A percentile compares a stretch with the other conserved stretches of the same genome.
phyloP scores from a whole-genome alignment of 495 filamentous ascomycete species.

The Aspergillus nidulans region DNA sequence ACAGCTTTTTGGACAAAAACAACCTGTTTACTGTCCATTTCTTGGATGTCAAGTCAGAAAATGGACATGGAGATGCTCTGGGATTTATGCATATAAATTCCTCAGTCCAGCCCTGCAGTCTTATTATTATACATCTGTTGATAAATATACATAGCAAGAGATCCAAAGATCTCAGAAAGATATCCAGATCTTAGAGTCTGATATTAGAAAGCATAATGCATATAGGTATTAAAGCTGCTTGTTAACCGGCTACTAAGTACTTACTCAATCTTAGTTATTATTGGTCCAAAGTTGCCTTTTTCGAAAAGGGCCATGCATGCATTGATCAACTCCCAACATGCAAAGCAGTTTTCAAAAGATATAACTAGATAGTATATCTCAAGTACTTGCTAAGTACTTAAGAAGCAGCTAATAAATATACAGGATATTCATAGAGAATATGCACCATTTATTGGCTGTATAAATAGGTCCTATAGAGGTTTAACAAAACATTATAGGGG shows the following conservation, averaged over 20 bases:
- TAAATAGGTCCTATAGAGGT: background rate
- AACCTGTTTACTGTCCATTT: background rate
- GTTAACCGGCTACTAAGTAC: too few species aligned
- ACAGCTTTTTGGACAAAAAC: background rate
- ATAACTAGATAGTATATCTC: background rate
- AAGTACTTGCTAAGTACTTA: background rate
- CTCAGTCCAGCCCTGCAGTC: background rate
- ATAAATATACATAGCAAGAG: background rate
- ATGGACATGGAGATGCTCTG: conserved; percentile 11
- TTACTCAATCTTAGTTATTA: conserved; percentile 8
- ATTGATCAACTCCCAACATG: conserved; percentile 4
- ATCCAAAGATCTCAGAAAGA: conserved; percentile 1
- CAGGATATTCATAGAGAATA: background rate
- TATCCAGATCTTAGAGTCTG: background rate
- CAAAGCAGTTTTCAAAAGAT: background rate
- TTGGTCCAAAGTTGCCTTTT: conserved; percentile 4
- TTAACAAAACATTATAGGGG: too few species aligned
- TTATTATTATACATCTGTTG: conserved; percentile 6
- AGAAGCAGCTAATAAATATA: too few species aligned
- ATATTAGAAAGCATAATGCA: conserved; percentile 7
- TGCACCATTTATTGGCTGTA: background rate
- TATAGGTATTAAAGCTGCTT: conserved; percentile 9
- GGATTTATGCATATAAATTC: conserved; percentile 7
- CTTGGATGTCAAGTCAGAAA: background rate
- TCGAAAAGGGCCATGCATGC: too few species aligned